A percentile compares a stretch with the other conserved stretches of the same genome.
Evolutionary conservation across 441 rosid genomes (phyloP).

Genomic region (Pelargonium fulgidum): DNA sequence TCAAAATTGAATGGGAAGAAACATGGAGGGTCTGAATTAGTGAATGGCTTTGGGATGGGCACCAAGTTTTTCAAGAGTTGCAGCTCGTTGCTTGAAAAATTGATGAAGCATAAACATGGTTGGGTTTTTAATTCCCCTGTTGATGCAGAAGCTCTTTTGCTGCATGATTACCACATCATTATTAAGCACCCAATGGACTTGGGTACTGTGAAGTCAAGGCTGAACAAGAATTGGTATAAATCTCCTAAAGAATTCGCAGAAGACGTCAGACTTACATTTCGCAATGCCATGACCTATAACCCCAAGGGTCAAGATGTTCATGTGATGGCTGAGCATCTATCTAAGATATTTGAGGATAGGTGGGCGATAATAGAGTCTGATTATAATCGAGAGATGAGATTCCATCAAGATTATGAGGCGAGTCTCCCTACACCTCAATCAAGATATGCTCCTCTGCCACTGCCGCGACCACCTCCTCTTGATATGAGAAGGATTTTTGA

Average conservation of each 20-base stretch:
- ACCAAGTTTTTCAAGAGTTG: slow-evolving; percentile 68
- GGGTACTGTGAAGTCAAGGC: slow-evolving; percentile 71
- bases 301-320: slow-evolving; percentile 97
- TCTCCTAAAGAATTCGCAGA: slow-evolving; percentile 91
- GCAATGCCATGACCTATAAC: slow-evolving; percentile 90
- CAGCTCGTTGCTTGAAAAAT: slow-evolving; percentile 64
- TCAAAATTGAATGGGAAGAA: slow-evolving; percentile 69
- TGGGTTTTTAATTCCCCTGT: slow-evolving; percentile 97
- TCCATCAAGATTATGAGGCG: slow-evolving; percentile 46
- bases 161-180: slow-evolving; percentile 78
- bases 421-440: slow-evolving; percentile 53
- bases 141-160: slow-evolving; percentile 65
- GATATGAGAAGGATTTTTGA: slow-evolving; percentile 73
- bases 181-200: slow-evolving; percentile 93
- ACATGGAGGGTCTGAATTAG: slow-evolving; percentile 50
- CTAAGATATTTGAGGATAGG: slow-evolving; percentile 70
- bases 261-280: slow-evolving; percentile 94
- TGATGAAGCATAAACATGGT: slow-evolving; percentile 95
- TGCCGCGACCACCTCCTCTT: slow-evolving; percentile 51
- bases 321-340: slow-evolving; percentile 68
- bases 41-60: slow-evolving; percentile 45
- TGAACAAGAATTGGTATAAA: slow-evolving; percentile 75
- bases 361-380: slow-evolving; percentile 81
- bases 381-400: slow-evolving; percentile 59
- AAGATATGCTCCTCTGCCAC: slow-evolving; percentile 48